Percentiles rank a stretch among this genome's conserved stretches.
Evolutionary conservation across 805 yeast genomes (phyloP).

Genomic region (Cyberlindnera japonica): DNA sequence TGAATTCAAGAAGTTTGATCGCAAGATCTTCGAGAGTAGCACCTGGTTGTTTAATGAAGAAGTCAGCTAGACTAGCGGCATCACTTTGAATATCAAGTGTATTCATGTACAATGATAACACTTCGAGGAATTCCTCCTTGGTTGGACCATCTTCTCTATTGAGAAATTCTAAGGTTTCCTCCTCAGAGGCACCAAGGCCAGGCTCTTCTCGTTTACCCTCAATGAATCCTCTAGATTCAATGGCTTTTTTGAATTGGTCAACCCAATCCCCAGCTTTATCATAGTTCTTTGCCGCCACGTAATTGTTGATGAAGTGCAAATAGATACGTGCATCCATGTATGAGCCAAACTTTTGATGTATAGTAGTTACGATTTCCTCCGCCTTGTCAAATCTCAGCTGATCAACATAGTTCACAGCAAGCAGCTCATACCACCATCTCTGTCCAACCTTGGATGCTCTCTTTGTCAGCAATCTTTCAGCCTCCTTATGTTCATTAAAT

Average conservation of each 20-base stretch:
- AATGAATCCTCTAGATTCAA: slow-evolving; percentile 27
- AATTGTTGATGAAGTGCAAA: slow-evolving; percentile 33
- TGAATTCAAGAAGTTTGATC: slow-evolving; percentile 24
- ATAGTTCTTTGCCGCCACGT: slow-evolving; percentile 26
- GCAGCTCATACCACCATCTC: slow-evolving; percentile 52
- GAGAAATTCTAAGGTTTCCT: slow-evolving; percentile 29
- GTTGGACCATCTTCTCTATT: slow-evolving; percentile 28
- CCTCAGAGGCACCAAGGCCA: slow-evolving; percentile 26
- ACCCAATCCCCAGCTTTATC: slow-evolving; percentile 33
- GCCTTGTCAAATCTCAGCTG: slow-evolving; percentile 35
- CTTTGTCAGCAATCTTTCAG: slow-evolving; percentile 35
- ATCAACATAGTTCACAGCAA: slow-evolving; percentile 38
- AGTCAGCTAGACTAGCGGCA: slow-evolving; percentile 23
- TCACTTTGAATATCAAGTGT: neutral
- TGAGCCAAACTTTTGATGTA: slow-evolving; percentile 25
- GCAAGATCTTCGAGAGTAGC: slow-evolving; percentile 17
- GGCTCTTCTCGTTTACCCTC: slow-evolving; percentile 12
- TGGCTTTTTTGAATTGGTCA: slow-evolving; percentile 26
- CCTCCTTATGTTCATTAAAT: slow-evolving; percentile 33
- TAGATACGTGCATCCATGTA: slow-evolving; percentile 37
- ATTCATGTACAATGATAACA: slow-evolving; percentile 27
- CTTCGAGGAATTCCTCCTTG: slow-evolving; percentile 25
- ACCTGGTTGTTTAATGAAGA: slow-evolving; percentile 22
- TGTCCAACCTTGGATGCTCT: slow-evolving; percentile 32
- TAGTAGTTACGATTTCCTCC: slow-evolving; percentile 30